Evolutionary conservation across 805 yeast genomes (phyloP), one percentile per base, ranked within the genome.

Genomic region (Saturnispora quitensis): DNA sequence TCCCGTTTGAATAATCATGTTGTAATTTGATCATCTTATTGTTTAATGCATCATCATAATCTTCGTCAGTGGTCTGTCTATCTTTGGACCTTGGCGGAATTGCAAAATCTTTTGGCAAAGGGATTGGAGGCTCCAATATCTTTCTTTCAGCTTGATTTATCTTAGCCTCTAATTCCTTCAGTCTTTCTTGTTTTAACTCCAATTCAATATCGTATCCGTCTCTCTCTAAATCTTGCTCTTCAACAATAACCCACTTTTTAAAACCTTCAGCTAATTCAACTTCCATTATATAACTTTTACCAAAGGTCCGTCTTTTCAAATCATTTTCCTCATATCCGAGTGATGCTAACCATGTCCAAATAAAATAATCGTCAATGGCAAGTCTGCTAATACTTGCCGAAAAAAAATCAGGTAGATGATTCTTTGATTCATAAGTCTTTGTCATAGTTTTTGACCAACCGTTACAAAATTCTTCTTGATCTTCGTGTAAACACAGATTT

Each of bases 261-360:
- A 76, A 86, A 59, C 73, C 89, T 33, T 82, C 90, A 56, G 81
- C 82, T 57, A 86, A 73, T 44, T 86, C 88, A 43, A 87, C 88
- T 59, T 89, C 96, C 49, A 87, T 77, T 6, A 89, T 87, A 51
- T 87, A 73, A 0, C 95, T 82, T 57, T 93, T 76, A 9, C 96
- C 96, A 70, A 89, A 89, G 1, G 83, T 65, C 33, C 76, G 75
- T 64, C 85, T 85, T 58, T 81, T 80, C 24, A 71, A 66, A 33
- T 75, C 72, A 0, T 89, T 78, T 61, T 86, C 85, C 62, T 89
- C 96, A 33, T 81, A 74, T 0, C 87, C 87, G 24, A 88, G 63
- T 2, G 89, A 77, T 1, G 89, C 80, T 61, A 88, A 71, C 96
- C 96, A 89, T 0, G 96, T 78, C 96, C 96, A 89, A 28, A 88